These are phyloP conservation scores for Paraphaeosphaeria minitans DNA, from an alignment of 2,329 filamentous ascomycete species.

Conservation along the genomic window DNA sequence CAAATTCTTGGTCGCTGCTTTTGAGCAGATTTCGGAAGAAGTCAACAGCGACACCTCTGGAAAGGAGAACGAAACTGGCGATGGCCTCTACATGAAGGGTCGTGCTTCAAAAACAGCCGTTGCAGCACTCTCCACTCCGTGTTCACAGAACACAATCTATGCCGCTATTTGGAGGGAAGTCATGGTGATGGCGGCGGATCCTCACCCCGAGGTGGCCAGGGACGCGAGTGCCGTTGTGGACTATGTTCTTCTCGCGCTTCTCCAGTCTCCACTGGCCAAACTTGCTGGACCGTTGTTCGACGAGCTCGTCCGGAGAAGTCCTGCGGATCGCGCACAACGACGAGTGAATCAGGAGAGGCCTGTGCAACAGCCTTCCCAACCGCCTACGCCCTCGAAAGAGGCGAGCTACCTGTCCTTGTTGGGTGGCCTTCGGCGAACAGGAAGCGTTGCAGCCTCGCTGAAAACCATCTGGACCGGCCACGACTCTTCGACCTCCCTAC, in stretches of 20 bases:
- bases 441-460: conserved; percentile 67
- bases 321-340: conserved; percentile 53
- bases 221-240: conserved; percentile 87
- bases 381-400: conserved; percentile 56
- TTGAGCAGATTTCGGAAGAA: conserved; percentile 87
- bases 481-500: conserved; percentile 35
- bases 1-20: conserved; percentile 90
- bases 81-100: conserved; percentile 39
- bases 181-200: conserved; percentile 87
- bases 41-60: conserved; percentile 46
- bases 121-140: conserved; percentile 23
- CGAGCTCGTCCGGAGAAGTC: conserved; percentile 62
- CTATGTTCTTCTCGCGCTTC: conserved; percentile 76
- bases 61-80: conserved; percentile 27
- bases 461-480: conserved; percentile 62
- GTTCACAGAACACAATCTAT: conserved; percentile 86
- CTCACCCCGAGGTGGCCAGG: conserved; percentile 88
- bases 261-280: conserved; percentile 75
- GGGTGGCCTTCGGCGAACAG: conserved; percentile 64
- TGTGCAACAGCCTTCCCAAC: conserved; percentile 54
- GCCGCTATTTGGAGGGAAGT: conserved; percentile 94
- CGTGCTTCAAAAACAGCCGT: conserved; percentile 20
- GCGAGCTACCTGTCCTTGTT: conserved; percentile 64
- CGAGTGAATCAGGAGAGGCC: conserved; percentile 36
- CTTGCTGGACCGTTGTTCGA: conserved; percentile 75